These are phyloP conservation scores for Camillea tinctor DNA, from an alignment of 2,329 filamentous ascomycete species.

Conservation along the genomic window DNA sequence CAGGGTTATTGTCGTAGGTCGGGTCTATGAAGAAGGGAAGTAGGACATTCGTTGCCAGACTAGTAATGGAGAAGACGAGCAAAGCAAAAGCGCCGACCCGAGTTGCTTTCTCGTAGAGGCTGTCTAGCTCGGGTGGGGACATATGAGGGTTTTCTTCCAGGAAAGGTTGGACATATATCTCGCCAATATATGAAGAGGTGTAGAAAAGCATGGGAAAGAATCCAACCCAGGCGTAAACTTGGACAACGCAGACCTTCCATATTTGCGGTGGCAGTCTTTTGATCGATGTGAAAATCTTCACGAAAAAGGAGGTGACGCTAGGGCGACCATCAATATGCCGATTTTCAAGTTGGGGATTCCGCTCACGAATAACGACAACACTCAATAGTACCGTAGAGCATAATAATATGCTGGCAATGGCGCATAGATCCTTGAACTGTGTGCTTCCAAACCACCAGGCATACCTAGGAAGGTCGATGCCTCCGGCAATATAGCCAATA, in stretches of 20 bases:
- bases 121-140: conserved; percentile 71
- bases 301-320: conserved; percentile 77
- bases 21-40: conserved; percentile 84
- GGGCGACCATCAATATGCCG: conserved; percentile 57
- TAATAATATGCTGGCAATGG: conserved; percentile 76
- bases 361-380: conserved; percentile 67
- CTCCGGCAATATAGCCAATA: conserved; percentile 83
- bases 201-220: conserved; percentile 98
- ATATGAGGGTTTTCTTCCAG: conserved; percentile 77
- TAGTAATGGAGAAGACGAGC: conserved; percentile 83
- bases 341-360: conserved; percentile 74
- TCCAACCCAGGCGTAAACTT: conserved; percentile 88
- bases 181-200: conserved; percentile 88
- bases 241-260: conserved; percentile 74
- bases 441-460: conserved; percentile 80
- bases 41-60: conserved; percentile 76
- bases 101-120: conserved; percentile 80
- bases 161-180: conserved; percentile 85
- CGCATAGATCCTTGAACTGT: conserved; percentile 91
- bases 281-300: conserved; percentile 72
- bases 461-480: conserved; percentile 71
- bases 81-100: conserved; percentile 86
- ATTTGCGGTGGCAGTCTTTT: conserved; percentile 79
- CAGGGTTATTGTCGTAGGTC: conserved; percentile 60
- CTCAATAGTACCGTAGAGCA: conserved; percentile 69